Evolutionary conservation across 352 stramenopile genomes (phyloP).

Genomic region (Phytophthora pini): DNA sequence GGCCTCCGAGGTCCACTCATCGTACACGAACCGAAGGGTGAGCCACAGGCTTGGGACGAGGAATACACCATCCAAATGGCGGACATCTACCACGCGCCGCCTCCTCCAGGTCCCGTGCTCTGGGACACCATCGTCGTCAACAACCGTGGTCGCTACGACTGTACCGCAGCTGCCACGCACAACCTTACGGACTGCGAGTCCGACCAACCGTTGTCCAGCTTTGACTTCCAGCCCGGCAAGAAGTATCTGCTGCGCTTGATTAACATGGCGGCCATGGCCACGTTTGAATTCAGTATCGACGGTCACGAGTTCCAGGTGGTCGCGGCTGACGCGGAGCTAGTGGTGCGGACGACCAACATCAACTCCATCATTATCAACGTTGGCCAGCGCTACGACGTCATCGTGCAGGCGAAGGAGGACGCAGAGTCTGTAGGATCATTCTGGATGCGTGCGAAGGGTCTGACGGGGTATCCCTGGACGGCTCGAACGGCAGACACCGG

Average conservation of each 20-base stretch:
- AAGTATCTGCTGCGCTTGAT: conserved; percentile 42
- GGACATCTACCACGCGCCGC: conserved; percentile 38
- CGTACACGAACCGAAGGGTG: conserved; percentile 16
- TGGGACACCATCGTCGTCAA: conserved; percentile 42
- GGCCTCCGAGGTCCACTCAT: conserved; percentile 44
- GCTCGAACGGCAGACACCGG: conserved; percentile 5
- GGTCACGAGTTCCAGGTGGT: conserved; percentile 40
- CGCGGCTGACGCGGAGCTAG: conserved; percentile 26
- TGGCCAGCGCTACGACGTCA: conserved; percentile 36
- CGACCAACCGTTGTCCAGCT: conserved; percentile 23
- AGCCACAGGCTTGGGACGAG: conserved; percentile 23
- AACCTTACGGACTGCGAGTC: conserved; percentile 22
- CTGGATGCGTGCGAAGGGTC: conserved; percentile 32
- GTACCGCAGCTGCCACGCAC: conserved; percentile 9
- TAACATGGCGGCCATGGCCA: conserved; percentile 33
- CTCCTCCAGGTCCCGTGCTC: conserved; percentile 15
- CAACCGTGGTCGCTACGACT: conserved; percentile 37
- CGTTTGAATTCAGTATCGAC: conserved; percentile 47
- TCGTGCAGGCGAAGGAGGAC: conserved; percentile 29
- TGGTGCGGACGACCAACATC: conserved; percentile 15
- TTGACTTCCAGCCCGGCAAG: conserved; percentile 25
- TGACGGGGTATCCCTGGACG: conserved; percentile 30
- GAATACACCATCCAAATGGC: conserved; percentile 38
- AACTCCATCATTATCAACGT: conserved; percentile 36
- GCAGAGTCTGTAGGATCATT: conserved; percentile 14